Evolutionary conservation across 768 basidiomycete genomes (phyloP).

Genomic region (Russula lepida): DNA sequence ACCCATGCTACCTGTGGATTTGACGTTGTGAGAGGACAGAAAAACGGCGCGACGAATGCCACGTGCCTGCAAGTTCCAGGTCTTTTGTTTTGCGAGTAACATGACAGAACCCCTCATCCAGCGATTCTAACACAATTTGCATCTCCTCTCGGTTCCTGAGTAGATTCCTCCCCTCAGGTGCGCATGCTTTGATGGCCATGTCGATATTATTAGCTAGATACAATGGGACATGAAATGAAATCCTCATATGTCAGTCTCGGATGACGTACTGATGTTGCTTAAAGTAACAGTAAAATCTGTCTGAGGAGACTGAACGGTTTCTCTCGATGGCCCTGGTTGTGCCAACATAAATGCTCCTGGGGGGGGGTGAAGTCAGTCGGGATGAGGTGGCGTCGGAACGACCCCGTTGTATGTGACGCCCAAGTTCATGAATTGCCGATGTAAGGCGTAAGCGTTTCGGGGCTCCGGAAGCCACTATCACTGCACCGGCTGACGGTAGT

Average conservation of each 20-base stretch:
- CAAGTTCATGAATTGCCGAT: conserved; percentile 6
- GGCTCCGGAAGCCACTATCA: background rate
- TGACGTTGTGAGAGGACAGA: background rate
- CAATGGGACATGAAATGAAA: background rate
- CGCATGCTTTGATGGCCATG: conserved; percentile 67
- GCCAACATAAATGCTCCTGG: background rate
- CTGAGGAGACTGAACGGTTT: conserved; percentile 1
- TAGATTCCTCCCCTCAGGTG: conserved; percentile 55
- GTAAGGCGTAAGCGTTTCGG: conserved; percentile 1
- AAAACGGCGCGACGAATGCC: background rate
- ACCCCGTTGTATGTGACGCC: conserved; percentile 3
- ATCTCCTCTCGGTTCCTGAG: conserved; percentile 59
- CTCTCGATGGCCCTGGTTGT: conserved; percentile 4
- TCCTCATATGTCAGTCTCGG: background rate
- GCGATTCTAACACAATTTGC: conserved; percentile 61
- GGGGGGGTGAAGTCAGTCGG: background rate
- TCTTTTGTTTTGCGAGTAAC: conserved; percentile 55
- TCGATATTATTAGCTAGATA: conserved; percentile 18
- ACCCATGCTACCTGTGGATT: conserved; percentile 2
- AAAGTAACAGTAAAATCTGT: conserved; percentile 30
- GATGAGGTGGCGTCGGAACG: background rate
- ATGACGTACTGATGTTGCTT: conserved; percentile 34
- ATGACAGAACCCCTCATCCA: conserved; percentile 78
- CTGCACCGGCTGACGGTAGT: conserved; percentile 16
- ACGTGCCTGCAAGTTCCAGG: conserved; percentile 51